Evolutionary conservation across 345 rosid species (phyloP).

Genomic region (Eucalyptus sp.): DNA sequence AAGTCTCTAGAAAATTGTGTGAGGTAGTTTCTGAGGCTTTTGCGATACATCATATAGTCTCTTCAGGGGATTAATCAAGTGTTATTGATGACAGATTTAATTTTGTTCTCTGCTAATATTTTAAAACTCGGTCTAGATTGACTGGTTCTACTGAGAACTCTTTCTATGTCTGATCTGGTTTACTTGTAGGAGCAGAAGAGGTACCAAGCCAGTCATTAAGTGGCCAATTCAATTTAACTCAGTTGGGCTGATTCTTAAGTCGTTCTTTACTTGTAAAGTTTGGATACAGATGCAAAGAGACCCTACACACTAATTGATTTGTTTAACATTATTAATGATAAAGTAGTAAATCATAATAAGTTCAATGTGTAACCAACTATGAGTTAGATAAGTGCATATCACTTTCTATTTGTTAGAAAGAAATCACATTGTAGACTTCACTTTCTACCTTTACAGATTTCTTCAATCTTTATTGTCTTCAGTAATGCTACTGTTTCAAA

Average conservation of each 20-base stretch:
- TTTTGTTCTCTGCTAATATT: neutral
- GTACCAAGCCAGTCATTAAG: neutral
- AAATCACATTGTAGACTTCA: neutral
- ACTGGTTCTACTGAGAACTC: neutral
- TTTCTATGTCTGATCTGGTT: neutral
- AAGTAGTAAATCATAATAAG: neutral
- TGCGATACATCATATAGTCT: neutral
- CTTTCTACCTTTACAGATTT: neutral
- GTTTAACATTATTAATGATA: neutral
- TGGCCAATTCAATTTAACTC: neutral
- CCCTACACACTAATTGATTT: neutral
- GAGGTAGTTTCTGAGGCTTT: neutral
- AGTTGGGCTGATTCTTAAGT: neutral
- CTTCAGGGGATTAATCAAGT: neutral
- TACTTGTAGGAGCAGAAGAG: neutral
- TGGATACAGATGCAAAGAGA: neutral
- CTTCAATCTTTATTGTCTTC: neutral
- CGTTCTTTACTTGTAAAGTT: neutral
- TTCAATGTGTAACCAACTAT: neutral
- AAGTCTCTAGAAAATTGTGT: neutral
- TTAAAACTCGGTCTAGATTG: neutral
- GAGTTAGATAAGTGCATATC: neutral
- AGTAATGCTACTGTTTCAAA: neutral
- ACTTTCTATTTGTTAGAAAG: neutral
- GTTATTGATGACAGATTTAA: neutral